Conservation (phyloP, 176 grass and related monocot genomes). For the Luzula sylvatica region DNA sequence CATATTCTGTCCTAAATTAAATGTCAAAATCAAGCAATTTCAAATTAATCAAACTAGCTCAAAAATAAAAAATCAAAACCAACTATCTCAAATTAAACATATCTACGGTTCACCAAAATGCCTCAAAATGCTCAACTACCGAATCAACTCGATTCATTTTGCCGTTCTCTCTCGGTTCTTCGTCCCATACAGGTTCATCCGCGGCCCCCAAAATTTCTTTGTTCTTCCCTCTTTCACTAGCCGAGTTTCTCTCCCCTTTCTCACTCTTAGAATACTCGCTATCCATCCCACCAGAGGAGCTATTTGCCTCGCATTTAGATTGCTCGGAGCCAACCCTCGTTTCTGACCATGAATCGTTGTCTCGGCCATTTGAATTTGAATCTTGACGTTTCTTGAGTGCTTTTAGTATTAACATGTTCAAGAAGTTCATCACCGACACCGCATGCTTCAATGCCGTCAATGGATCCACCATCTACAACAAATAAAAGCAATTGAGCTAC, state of each 20-base stretch:
- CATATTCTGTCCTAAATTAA: background rate
- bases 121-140: conserved; percentile 14
- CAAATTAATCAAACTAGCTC: no score
- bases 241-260: background rate
- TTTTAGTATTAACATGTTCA: conserved; percentile 70
- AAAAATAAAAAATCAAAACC: no score
- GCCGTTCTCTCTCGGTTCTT: conserved; percentile 2
- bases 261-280: no score
- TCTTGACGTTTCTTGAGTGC: conserved; percentile 30
- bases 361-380: conserved; percentile 1
- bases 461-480: conserved; percentile 47
- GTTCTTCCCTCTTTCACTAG: background rate
- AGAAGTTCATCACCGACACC: conserved; percentile 86
- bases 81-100: background rate
- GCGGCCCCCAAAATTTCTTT: background rate
- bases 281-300: background rate
- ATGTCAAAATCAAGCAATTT: conserved; percentile 3
- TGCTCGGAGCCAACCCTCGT: background rate
- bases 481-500: background rate
- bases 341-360: background rate
- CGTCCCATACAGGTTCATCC: background rate
- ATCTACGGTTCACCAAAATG: conserved; percentile 13
- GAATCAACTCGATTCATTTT: conserved; percentile 16
- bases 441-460: conserved; percentile 75
- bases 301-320: background rate